Conservation (phyloP, 495 filamentous ascomycete species). For the Aspergillus sparsus region DNA sequence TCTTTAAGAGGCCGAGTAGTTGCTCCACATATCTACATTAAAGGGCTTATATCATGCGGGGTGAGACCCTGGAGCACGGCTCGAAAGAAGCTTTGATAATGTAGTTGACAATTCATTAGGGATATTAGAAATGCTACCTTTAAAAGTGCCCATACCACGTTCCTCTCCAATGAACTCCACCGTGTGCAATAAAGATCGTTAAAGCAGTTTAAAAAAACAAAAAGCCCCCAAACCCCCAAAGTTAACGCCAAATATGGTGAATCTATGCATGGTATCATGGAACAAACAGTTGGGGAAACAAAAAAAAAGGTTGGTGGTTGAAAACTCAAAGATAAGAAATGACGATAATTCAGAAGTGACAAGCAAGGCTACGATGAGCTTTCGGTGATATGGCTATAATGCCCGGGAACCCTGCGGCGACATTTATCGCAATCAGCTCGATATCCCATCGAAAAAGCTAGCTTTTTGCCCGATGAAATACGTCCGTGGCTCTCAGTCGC, state of each 20-base stretch:
- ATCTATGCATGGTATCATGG: conserved; percentile 14
- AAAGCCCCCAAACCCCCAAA: no score
- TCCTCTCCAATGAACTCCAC: no score
- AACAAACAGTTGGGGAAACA: not conserved
- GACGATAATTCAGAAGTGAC: not conserved
- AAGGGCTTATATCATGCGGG: not conserved
- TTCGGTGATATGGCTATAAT: conserved; percentile 80
- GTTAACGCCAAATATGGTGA: not conserved
- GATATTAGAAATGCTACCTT: no score
- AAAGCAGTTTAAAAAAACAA: no score
- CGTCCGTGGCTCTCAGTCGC: conserved; percentile 12
- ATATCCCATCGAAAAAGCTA: conserved; percentile 79
- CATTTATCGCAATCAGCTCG: conserved; percentile 87
- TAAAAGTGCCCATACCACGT: no score
- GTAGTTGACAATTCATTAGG: no score
- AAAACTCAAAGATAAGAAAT: conserved; percentile 1
- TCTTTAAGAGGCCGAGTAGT: not conserved
- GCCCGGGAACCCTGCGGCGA: conserved; percentile 72
- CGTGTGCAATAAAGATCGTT: no score
- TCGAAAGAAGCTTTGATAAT: no score
- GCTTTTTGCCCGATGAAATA: conserved; percentile 50
- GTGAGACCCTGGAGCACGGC: not conserved
- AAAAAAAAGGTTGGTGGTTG: not conserved
- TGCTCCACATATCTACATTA: conserved; percentile 1
- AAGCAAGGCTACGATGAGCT: conserved; percentile 15